Evolutionary conservation across 257 asterid genomes (phyloP), one percentile per base, ranked within the genome.

Genomic region (Nicotiana undulata): DNA sequence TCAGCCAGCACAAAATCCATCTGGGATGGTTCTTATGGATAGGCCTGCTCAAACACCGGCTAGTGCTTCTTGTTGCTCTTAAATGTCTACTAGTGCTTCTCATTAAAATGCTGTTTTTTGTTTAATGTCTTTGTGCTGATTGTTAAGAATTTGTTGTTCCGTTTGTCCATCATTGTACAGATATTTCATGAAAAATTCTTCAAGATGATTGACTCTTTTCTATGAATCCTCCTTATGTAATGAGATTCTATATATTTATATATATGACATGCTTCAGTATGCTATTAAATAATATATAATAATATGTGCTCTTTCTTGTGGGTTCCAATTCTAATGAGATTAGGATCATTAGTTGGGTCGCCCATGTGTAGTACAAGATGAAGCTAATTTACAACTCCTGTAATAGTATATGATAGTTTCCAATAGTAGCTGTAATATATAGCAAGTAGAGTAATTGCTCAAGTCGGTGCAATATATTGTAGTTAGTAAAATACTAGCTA

Each of bases 11-110:
- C 84, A 91, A 77, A 93, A 91, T 84, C 97, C 97, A 3, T 87
- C 97, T 0, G 97, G 97, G 81, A 93, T 91, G 97, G 95, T 90
- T 67, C 93, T 93, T 46, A 88, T 90, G 90, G 97, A 93, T 79
- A 90, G 92, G 82, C 92, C 94, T 16, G 92, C 92, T 18, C 93
- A 86, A 53, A 82, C 81, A 46, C 80, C 60, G 4, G 79, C 84
- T 28, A 55, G 68, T 63, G 66, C 85, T 66, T 91, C 97, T 32
- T 93, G 97, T 83, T 93, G 97, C 87, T 85, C 93, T 84, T 93
- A 84, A 76, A 74, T 49, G 9, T 16, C 37, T 74, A n/a, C 20
- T 46, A 31, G 13, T 40, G 60, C 44, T 49, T 15, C 9, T 74
- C 40, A 24, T 13, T 20, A 4, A 24, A 74, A 24, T 74, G 78